phyloP scores from a whole-genome alignment of 108 stramenopile species.

The Nannochloropsis gaditana region DNA sequence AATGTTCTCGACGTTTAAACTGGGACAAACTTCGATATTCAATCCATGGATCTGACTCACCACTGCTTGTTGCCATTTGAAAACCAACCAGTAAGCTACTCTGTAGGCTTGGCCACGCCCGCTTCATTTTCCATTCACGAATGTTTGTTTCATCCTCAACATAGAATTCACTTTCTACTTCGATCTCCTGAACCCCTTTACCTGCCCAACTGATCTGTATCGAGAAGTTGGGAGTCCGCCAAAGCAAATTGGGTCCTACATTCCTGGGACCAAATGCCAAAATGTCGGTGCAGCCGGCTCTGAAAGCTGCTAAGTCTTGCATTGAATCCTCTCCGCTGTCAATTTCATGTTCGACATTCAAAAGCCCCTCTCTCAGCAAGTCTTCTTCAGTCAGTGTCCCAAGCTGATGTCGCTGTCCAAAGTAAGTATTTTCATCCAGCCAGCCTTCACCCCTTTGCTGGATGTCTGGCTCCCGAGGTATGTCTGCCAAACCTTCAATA shows the following conservation, averaged over 20 bases:
- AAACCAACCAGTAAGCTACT: conserved; percentile 35
- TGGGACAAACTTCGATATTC: background rate
- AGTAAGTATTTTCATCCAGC: too few relatives aligned
- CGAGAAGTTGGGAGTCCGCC: background rate
- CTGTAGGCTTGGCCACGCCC: conserved; percentile 25
- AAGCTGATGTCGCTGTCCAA: too few relatives aligned
- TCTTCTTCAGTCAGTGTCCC: too few relatives aligned
- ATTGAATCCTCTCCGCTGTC: too few relatives aligned
- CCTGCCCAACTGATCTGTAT: background rate
- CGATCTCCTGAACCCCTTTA: background rate
- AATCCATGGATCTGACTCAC: background rate
- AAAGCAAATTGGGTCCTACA: conserved; percentile 31
- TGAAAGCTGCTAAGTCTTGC: too few relatives aligned
- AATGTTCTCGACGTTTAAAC: background rate
- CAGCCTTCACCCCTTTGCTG: too few relatives aligned
- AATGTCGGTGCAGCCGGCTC: background rate
- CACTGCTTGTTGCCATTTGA: conserved; percentile 25
- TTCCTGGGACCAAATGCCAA: conserved; percentile 25
- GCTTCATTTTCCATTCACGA: background rate
- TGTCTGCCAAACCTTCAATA: too few relatives aligned
- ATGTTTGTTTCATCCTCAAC: background rate
- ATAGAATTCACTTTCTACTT: background rate
- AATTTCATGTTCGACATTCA: too few relatives aligned
- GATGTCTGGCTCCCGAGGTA: too few relatives aligned
- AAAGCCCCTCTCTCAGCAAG: too few relatives aligned